Base-by-base conservation (phyloP, 2,329 filamentous ascomycete genomes). In the Epichloe sylvatica region DNA sequence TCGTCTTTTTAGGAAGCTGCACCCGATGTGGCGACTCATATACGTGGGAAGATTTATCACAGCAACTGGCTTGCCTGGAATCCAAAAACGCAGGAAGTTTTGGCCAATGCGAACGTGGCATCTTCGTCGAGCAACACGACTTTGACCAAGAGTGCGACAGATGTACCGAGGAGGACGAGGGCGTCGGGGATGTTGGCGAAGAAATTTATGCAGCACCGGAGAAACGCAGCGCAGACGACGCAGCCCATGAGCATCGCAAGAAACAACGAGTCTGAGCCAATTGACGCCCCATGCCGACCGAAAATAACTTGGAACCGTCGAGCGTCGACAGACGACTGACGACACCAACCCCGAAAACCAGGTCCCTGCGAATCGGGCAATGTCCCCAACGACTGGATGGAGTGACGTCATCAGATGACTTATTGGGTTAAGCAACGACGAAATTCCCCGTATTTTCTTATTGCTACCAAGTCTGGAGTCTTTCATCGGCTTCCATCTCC, bases 101-200 rank as follows among this genome's bases (percentile, higher is more conserved):
- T 49, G 72, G 72, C 39, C 59, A 66, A 44, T 75, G 72, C 57
- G 55, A 58, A 38, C 57, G 59, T 23, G 72, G 72, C 34, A 61
- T 71, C 33, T 56, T 63, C 38, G 55, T 63, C 37, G 70, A 74
- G 53, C 60, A 71, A 50, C 72, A 74, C 58, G 53, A 53, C 3
- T 73, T 72, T 51, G 70, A 73, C 54, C 71, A 73, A 52, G 72
- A 74, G 55, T 75, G 72, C 58, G 64, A 70, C 44, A 53, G 59
- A 13, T 75, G 72, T 50, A 55, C 62, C 43, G 66, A 67, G 40
- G 66, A 68, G 51, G 66, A 68, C 44, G 68, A 70, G 51, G 69
- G 67, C 9, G 62, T 73, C 44, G 70, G 63, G 35, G 68, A 68
- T 49, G 55, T 70, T 45, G 67, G 63, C 40, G 64, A 68, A 36